A percentile compares a stretch with the other conserved stretches of the same genome.
These are phyloP conservation scores for Pseudocercospora macadamiae DNA, from an alignment of 2,329 filamentous ascomycete species.

Conservation along the genomic window DNA sequence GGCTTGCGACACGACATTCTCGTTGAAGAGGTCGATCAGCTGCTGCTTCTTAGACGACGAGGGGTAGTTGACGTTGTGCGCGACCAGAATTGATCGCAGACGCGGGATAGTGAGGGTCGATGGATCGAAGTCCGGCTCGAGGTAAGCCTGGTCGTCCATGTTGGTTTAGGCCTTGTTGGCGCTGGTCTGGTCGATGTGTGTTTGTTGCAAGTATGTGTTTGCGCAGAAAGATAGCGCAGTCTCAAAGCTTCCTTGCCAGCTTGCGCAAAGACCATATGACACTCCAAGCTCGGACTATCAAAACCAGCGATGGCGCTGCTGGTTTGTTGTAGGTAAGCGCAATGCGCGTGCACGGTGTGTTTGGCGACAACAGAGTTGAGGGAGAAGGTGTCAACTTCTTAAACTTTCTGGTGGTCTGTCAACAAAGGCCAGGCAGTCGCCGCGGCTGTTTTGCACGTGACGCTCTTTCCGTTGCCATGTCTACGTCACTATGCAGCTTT, in stretches of 20 bases:
- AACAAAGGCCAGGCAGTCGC: no score
- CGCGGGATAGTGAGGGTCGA: conserved; percentile 81
- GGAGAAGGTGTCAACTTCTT: no score
- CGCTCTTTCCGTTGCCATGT: no score
- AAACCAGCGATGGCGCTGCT: no score
- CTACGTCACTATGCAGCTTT: no score
- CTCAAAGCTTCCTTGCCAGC: no score
- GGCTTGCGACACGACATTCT: conserved; percentile 76
- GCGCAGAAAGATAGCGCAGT: background rate
- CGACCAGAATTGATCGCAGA: conserved; percentile 86
- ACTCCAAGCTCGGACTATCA: background rate
- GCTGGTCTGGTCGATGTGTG: background rate
- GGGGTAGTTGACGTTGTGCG: conserved; percentile 82
- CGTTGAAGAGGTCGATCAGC: conserved; percentile 80
- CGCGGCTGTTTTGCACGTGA: no score
- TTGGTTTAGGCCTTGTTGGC: background rate
- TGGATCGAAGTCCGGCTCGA: conserved; percentile 85
- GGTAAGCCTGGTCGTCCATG: conserved; percentile 73
- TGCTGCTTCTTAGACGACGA: conserved; percentile 89
- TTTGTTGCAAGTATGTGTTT: background rate
- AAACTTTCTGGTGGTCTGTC: no score
- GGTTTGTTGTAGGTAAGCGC: no score
- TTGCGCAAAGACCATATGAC: background rate
- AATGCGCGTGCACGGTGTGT: no score
- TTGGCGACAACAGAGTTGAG: no score